Conservation (phyloP, 768 basidiomycete genomes). For the Lactarius deliciosus region DNA sequence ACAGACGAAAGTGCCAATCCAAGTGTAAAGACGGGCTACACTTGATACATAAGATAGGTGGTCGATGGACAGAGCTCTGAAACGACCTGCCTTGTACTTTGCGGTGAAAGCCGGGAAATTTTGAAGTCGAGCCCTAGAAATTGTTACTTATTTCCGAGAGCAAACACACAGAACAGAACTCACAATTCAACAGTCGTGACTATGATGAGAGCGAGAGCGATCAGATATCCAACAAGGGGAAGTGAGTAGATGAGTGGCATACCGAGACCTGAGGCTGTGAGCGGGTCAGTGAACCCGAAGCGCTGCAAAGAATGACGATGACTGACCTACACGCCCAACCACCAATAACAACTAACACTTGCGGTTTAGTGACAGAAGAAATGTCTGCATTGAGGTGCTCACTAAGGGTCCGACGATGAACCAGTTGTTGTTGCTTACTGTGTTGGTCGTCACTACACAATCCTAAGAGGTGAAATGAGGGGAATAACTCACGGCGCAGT, state of each 20-base stretch:
- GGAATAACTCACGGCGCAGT: constrained; percentile 15
- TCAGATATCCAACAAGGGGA: not conserved
- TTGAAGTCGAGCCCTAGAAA: constrained; percentile 15
- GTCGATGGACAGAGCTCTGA: not conserved
- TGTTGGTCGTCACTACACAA: not conserved
- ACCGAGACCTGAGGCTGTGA: constrained; percentile 25
- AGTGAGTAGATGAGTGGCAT: constrained; percentile 1
- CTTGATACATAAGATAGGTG: constrained; percentile 2
- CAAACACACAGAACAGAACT: not conserved
- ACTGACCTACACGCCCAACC: constrained; percentile 24
- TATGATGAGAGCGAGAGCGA: not conserved
- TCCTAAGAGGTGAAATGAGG: not conserved
- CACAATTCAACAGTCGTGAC: constrained; percentile 25
- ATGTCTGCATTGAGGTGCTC: not conserved
- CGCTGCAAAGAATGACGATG: not conserved
- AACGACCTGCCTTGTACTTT: constrained; percentile 6
- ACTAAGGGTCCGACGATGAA: constrained; percentile 24
- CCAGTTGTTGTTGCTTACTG: constrained; percentile 30
- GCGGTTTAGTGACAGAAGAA: not conserved
- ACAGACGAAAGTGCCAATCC: constrained; percentile 27
- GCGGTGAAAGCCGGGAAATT: constrained; percentile 18
- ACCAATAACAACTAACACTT: constrained; percentile 14
- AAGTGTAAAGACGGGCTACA: constrained; percentile 28
- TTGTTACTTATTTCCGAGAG: not conserved
- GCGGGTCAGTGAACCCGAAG: not conserved